Evolutionary conservation across 164 flowering plant genomes (phyloP).

Genomic region (Sedum album): DNA sequence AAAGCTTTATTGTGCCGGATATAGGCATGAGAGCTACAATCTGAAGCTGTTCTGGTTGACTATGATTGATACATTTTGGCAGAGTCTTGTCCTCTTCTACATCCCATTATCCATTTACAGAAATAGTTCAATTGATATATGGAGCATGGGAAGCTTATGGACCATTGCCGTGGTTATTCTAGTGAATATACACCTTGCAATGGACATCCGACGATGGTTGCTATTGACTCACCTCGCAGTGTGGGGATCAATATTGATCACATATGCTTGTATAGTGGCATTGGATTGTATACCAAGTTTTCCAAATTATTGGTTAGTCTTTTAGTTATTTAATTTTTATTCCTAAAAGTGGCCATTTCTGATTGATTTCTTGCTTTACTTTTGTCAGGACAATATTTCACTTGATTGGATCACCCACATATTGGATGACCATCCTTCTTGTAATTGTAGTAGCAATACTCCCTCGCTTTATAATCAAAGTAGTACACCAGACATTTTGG

Average conservation of each 20-base stretch:
- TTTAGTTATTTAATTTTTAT: not conserved
- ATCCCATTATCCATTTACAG: slow-evolving; percentile 63
- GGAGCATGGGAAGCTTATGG: slow-evolving; percentile 90
- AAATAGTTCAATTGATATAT: slow-evolving; percentile 45
- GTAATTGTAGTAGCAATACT: slow-evolving; percentile 43
- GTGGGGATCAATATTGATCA: slow-evolving; percentile 91
- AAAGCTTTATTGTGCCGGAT: slow-evolving; percentile 87
- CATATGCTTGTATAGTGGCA: slow-evolving; percentile 60
- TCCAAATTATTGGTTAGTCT: slow-evolving; percentile 68
- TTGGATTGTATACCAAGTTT: slow-evolving; percentile 60
- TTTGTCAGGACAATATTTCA: slow-evolving; percentile 78
- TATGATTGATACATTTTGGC: slow-evolving; percentile 90
- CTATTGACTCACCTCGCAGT: slow-evolving; percentile 77
- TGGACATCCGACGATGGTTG: slow-evolving; percentile 84
- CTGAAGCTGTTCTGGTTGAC: slow-evolving; percentile 63
- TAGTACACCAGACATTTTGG: slow-evolving; percentile 29
- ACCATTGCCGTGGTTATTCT: slow-evolving; percentile 69
- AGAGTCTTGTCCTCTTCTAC: slow-evolving; percentile 67
- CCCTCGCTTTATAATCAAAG: slow-evolving; percentile 72
- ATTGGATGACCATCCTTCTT: slow-evolving; percentile 72
- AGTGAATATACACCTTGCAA: slow-evolving; percentile 85
- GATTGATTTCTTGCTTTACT: not conserved
- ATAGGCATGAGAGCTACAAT: slow-evolving; percentile 69
- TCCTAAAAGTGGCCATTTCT: not conserved
- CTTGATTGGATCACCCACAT: slow-evolving; percentile 27